phyloP scores from a whole-genome alignment of 805 yeast species.

The Suhomyces sp. region DNA sequence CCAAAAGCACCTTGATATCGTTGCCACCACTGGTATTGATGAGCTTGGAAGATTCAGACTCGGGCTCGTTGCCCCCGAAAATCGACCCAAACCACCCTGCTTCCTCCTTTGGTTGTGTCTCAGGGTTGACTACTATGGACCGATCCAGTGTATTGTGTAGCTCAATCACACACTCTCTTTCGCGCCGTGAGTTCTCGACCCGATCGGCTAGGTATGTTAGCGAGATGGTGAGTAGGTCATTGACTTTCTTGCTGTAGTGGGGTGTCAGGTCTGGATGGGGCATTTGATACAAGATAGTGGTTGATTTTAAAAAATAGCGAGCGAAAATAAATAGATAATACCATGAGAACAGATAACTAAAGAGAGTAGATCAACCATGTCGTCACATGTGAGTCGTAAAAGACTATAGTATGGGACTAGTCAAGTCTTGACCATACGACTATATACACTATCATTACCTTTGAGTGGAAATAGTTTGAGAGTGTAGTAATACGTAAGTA shows the following conservation, averaged over 20 bases:
- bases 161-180: slow-evolving; percentile 19
- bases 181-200: background rate
- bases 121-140: slow-evolving; percentile 12
- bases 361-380: background rate
- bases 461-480: background rate
- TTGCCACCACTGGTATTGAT: background rate
- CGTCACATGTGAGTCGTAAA: background rate
- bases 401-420: background rate
- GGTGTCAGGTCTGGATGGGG: slow-evolving; percentile 1
- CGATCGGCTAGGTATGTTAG: slow-evolving; percentile 14
- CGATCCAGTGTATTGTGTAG: slow-evolving; percentile 21
- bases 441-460: background rate
- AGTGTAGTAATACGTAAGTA: too few relatives aligned
- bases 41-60: background rate
- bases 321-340: background rate
- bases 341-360: background rate
- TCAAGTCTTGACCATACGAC: background rate
- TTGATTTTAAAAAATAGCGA: background rate
- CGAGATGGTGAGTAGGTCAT: slow-evolving; percentile 19
- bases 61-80: background rate
- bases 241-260: slow-evolving; percentile 17
- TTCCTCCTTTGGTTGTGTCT: background rate
- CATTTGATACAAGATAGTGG: background rate
- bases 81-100: slow-evolving; percentile 8
- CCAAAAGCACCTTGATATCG: slow-evolving; percentile 25